Conservation (phyloP, 192 early-diverging fungal species). For the Backusella tuberculispora region DNA sequence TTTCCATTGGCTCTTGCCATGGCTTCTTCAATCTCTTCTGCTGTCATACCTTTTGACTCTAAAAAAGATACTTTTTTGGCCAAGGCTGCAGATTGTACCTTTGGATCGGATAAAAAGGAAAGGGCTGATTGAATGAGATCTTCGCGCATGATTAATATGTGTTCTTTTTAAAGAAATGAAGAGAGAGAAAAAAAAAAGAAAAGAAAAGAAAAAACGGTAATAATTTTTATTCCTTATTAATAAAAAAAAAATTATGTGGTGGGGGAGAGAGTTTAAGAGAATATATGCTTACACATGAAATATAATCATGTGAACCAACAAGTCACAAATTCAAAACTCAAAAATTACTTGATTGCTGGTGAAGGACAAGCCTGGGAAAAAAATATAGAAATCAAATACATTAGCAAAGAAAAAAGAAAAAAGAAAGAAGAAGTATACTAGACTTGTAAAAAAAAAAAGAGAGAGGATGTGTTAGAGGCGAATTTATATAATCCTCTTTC, state of each 20-base stretch:
- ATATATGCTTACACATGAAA: slow-evolving; percentile 11
- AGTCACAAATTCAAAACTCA: not conserved
- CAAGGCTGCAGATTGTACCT: slow-evolving; percentile 86
- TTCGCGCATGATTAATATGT: slow-evolving; percentile 59
- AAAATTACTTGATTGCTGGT: not conserved
- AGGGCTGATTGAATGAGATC: slow-evolving; percentile 84
- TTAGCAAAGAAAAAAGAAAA: too few species aligned
- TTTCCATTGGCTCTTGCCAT: slow-evolving; percentile 65
- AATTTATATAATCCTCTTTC: too few species aligned
- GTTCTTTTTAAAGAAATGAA: not conserved
- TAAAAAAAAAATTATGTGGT: not conserved
- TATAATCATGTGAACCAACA: not conserved
- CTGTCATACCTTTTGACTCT: slow-evolving; percentile 91
- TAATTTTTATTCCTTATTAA: slow-evolving; percentile 12
- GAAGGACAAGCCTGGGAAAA: not conserved
- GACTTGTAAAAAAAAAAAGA: too few species aligned
- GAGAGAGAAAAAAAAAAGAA: not conserved
- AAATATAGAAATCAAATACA: too few species aligned
- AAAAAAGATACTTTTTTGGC: slow-evolving; percentile 95
- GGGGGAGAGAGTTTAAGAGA: too few species aligned
- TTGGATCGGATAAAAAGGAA: slow-evolving; percentile 91
- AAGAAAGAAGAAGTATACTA: too few species aligned
- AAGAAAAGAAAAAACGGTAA: not conserved
- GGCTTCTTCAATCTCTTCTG: slow-evolving; percentile 91
- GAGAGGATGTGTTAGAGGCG: too few species aligned